Evolutionary conservation across 257 asterid genomes (phyloP).

Genomic region (Euphrasia confusa): DNA sequence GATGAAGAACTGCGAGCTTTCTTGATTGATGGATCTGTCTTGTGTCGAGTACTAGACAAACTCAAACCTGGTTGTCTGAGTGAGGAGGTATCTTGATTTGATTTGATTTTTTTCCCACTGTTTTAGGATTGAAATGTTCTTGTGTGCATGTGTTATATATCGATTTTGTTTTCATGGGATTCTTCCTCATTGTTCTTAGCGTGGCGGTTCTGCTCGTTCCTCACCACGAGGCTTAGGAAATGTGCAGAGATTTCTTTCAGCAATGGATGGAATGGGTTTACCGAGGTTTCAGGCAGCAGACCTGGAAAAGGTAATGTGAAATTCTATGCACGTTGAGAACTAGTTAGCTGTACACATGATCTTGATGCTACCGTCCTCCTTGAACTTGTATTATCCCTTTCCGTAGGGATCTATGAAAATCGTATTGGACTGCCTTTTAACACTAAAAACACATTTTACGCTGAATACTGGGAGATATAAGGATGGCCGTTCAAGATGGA

Average conservation of each 20-base stretch:
- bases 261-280: conserved; percentile 60
- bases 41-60: conserved; percentile 59
- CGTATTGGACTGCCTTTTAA: conserved; percentile 69
- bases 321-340: neutral
- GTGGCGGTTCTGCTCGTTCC: conserved; percentile 22
- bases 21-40: conserved; percentile 62
- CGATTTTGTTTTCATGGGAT: neutral
- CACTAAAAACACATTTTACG: conserved; percentile 47
- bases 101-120: neutral
- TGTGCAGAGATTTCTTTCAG: conserved; percentile 55
- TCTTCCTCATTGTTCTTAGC: conserved; percentile 1
- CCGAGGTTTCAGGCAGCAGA: conserved; percentile 69
- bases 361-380: neutral
- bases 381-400: neutral
- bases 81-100: conserved; percentile 58
- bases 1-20: conserved; percentile 63
- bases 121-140: neutral
- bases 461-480: neutral
- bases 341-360: too few species aligned
- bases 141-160: too few species aligned
- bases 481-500: conserved; percentile 40
- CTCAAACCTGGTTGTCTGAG: conserved; percentile 66
- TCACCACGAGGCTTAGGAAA: conserved; percentile 35
- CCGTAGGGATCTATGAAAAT: conserved; percentile 73
- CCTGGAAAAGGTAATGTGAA: conserved; percentile 55